These are phyloP conservation scores for Penicillium fuscoglaucum DNA, from an alignment of 2,329 filamentous ascomycete genomes.

Conservation along the genomic window DNA sequence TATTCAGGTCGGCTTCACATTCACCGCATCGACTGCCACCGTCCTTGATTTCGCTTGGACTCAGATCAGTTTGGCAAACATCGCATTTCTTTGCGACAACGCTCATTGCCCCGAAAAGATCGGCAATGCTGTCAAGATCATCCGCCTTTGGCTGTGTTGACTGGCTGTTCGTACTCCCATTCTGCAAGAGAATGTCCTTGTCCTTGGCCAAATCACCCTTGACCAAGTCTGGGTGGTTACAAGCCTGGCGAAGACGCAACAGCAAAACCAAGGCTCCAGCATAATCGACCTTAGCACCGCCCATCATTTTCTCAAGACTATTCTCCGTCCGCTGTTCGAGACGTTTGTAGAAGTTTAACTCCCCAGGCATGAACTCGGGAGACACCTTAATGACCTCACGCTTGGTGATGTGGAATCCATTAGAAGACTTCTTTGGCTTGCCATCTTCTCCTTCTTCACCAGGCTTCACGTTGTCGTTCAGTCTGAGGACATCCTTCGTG, in stretches of 20 bases:
- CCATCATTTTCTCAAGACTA: conserved; percentile 87
- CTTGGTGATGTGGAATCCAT: conserved; percentile 86
- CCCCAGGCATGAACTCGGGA: conserved; percentile 74
- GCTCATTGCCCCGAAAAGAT: conserved; percentile 80
- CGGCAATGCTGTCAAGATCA: conserved; percentile 79
- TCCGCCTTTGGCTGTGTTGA: conserved; percentile 54
- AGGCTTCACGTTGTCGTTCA: conserved; percentile 76
- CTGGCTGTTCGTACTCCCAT: conserved; percentile 52
- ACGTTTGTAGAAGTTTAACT: conserved; percentile 81
- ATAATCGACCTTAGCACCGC: conserved; percentile 75
- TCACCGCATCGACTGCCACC: conserved; percentile 66
- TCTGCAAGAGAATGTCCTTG: conserved; percentile 76
- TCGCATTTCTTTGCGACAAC: conserved; percentile 78
- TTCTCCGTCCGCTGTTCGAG: conserved; percentile 82
- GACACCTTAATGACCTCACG: conserved; percentile 81
- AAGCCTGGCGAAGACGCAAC: conserved; percentile 86
- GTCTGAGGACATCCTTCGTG: conserved; percentile 93
- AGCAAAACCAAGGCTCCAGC: conserved; percentile 90
- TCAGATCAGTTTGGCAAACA: conserved; percentile 73
- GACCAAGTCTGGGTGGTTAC: conserved; percentile 88
- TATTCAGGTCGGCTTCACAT: conserved; percentile 73
- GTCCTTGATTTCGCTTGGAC: conserved; percentile 53
- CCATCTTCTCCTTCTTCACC: conserved; percentile 61
- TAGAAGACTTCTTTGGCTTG: conserved; percentile 50
- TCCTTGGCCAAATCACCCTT: conserved; percentile 84